phyloP scores from a whole-genome alignment of 331 rosid species.

The Saraca asoca region DNA sequence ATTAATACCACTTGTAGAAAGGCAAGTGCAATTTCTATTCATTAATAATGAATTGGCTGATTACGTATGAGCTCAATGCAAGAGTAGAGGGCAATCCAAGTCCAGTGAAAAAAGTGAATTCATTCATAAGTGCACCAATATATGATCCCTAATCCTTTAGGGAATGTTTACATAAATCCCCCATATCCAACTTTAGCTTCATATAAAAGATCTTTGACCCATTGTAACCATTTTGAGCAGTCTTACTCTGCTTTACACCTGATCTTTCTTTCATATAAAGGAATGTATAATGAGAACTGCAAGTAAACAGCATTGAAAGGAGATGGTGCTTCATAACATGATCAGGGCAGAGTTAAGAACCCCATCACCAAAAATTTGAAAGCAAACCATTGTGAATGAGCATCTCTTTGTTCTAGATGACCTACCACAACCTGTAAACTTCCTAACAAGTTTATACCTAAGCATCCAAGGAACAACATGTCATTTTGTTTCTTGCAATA shows the following conservation, averaged over 20 bases:
- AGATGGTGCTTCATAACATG: not conserved
- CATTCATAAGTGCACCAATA: no score
- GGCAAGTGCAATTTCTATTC: no score
- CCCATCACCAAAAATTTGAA: not conserved
- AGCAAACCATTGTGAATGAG: not conserved
- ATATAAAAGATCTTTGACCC: not conserved
- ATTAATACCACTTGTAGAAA: no score
- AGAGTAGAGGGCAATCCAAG: no score
- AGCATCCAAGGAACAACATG: not conserved
- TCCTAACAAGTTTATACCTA: not conserved
- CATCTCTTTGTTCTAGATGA: not conserved
- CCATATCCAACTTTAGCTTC: not conserved
- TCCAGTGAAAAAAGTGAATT: no score
- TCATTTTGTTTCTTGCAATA: no score
- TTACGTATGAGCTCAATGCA: no score
- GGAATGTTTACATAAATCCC: not conserved
- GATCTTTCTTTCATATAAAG: not conserved
- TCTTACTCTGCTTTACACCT: not conserved
- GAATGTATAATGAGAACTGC: not conserved
- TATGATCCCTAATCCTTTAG: not conserved
- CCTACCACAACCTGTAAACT: not conserved
- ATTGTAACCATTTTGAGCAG: not conserved
- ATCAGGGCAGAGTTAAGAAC: not conserved
- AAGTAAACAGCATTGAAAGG: not conserved
- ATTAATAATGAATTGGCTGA: no score